phyloP scores from a whole-genome alignment of 345 rosid genomes.

The Barbarea vulgaris region DNA sequence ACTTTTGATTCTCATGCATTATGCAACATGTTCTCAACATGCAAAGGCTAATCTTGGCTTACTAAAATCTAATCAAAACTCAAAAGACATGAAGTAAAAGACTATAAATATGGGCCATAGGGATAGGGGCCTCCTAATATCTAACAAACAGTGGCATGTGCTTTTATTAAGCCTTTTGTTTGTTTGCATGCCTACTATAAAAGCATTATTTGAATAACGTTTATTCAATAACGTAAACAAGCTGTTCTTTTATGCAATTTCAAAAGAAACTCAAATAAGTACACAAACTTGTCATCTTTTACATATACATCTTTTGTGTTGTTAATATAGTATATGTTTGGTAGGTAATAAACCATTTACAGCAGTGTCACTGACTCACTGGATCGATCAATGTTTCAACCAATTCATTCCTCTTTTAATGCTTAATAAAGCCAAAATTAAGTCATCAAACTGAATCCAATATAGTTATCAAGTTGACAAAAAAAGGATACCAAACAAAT shows the following conservation, averaged over 20 bases:
- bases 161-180: constrained; percentile 9
- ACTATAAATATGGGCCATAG: constrained; percentile 5
- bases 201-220: constrained; percentile 4
- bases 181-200: not conserved
- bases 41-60: not conserved
- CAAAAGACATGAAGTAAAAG: constrained; percentile 18
- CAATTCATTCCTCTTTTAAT: not conserved
- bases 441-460: not conserved
- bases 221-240: constrained; percentile 17
- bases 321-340: constrained; percentile 17
- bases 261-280: not conserved
- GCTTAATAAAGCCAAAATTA: not conserved
- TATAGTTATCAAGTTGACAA: not conserved
- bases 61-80: not conserved
- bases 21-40: constrained; percentile 7
- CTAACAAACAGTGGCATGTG: constrained; percentile 36
- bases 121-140: constrained; percentile 24
- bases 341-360: not conserved
- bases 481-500: not conserved
- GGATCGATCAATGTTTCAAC: not conserved
- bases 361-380: constrained; percentile 19
- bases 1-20: not conserved
- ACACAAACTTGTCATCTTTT: not conserved
- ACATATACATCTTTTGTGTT: not conserved
- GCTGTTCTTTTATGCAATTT: not conserved